Percentiles rank a stretch among this genome's conserved stretches.
These are phyloP conservation scores for Claviceps africana DNA, from an alignment of 2,329 filamentous ascomycete species.

Conservation along the genomic window DNA sequence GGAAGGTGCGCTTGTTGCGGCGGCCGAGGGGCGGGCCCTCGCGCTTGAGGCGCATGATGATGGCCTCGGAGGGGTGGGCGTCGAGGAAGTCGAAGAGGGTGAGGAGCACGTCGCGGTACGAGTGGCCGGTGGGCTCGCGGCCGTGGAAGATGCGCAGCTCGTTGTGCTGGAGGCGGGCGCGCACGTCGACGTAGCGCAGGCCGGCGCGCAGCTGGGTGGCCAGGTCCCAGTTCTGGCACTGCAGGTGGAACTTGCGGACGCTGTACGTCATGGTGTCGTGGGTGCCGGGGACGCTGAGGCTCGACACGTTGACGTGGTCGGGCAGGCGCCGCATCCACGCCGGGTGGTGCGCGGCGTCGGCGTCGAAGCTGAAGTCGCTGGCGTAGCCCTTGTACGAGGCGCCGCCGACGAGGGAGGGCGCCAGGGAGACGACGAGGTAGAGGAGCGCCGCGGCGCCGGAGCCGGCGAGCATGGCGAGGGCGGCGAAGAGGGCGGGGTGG, in stretches of 20 bases:
- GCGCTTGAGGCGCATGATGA: constrained; percentile 37
- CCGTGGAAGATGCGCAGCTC: constrained; percentile 34
- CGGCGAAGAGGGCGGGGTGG: background rate
- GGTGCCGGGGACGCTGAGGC: constrained; percentile 36
- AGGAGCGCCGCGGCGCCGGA: constrained; percentile 3
- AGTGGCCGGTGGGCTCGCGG: constrained; percentile 29
- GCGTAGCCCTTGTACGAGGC: constrained; percentile 17
- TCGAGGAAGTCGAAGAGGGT: constrained; percentile 33
- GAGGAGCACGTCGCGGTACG: constrained; percentile 27
- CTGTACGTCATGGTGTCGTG: constrained; percentile 39
- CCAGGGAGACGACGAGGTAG: constrained; percentile 12
- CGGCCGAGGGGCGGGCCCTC: constrained; percentile 25
- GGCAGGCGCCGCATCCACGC: constrained; percentile 31
- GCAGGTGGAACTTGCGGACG: constrained; percentile 20
- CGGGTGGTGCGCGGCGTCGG: constrained; percentile 17
- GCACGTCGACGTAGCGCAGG: constrained; percentile 35
- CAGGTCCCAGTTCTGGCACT: constrained; percentile 35
- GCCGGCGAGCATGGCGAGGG: background rate
- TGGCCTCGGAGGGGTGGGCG: constrained; percentile 28
- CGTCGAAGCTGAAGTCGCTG: constrained; percentile 28
- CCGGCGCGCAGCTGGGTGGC: constrained; percentile 30
- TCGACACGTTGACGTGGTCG: constrained; percentile 26
- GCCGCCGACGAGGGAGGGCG: constrained; percentile 15
- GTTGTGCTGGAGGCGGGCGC: constrained; percentile 28
- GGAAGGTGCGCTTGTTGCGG: constrained; percentile 26